Evolutionary conservation across 2,329 filamentous ascomycete genomes (phyloP).

Genomic region (Fonsecaea nubica): DNA sequence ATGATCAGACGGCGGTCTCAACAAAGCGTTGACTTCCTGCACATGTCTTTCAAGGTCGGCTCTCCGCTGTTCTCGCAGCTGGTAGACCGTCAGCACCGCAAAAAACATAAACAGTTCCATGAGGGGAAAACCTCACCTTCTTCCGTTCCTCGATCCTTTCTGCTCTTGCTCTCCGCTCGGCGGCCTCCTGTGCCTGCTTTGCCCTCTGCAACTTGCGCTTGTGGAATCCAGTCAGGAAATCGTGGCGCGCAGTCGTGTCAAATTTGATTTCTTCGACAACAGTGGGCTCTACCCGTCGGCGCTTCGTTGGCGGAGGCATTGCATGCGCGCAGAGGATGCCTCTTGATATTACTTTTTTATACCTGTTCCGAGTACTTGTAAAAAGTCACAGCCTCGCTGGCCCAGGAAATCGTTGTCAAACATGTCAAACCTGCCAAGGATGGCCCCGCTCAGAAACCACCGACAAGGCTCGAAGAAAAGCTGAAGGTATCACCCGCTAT

Average conservation of each 20-base stretch:
- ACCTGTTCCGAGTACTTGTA: neutral
- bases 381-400: neutral
- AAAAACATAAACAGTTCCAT: neutral
- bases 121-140: conserved; percentile 64
- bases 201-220: conserved; percentile 89
- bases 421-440: conserved; percentile 5
- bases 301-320: conserved; percentile 68
- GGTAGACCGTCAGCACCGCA: conserved; percentile 18
- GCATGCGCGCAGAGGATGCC: neutral
- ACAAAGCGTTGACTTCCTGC: conserved; percentile 72
- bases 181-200: conserved; percentile 83
- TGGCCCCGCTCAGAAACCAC: neutral
- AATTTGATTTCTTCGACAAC: conserved; percentile 82
- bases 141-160: conserved; percentile 76
- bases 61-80: conserved; percentile 85
- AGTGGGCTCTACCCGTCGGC: conserved; percentile 64
- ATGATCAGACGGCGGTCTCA: conserved; percentile 66
- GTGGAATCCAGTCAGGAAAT: conserved; percentile 94
- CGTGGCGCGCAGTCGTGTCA: conserved; percentile 76
- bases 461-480: no score
- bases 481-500: no score
- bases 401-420: neutral
- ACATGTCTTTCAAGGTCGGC: conserved; percentile 83
- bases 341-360: neutral
- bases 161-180: conserved; percentile 75